Conservation (phyloP, 176 grass and related monocot genomes). For the Zizania latifolia region DNA sequence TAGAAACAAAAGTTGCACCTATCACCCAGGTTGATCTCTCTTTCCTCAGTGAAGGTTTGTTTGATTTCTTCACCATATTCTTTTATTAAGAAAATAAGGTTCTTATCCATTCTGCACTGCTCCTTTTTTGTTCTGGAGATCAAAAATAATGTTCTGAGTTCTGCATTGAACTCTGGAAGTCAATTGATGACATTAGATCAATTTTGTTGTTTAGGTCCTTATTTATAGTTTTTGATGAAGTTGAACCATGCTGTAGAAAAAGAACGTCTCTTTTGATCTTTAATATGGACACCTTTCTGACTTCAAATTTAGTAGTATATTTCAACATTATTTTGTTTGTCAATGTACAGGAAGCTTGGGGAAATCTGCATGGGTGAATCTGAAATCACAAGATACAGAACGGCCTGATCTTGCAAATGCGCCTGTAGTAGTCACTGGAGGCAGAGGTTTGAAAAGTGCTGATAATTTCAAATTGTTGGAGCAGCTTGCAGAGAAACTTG, state of each 20-base stretch:
- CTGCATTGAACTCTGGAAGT: background rate
- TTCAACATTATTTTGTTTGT: background rate
- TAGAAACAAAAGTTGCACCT: conserved; percentile 52
- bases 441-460: conserved; percentile 82
- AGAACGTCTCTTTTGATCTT: background rate
- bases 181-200: background rate
- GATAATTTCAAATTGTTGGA: conserved; percentile 94
- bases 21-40: conserved; percentile 88
- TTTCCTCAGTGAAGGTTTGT: conserved; percentile 84
- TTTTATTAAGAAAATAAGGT: conserved; percentile 7
- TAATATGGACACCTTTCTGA: background rate
- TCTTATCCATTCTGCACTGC: background rate
- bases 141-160: background rate
- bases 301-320: background rate
- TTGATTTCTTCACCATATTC: conserved; percentile 23
- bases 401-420: conserved; percentile 89
- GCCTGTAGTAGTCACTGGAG: conserved; percentile 73
- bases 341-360: conserved; percentile 27
- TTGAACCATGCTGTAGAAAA: background rate
- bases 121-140: background rate
- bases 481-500: conserved; percentile 97
- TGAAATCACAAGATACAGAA: conserved; percentile 80
- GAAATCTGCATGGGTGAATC: conserved; percentile 73
- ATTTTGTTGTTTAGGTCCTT: background rate
- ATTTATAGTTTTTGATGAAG: background rate